Evolutionary conservation across 805 yeast species (phyloP), one percentile per base, ranked within the genome.

Genomic region (Candida peoriensis): DNA sequence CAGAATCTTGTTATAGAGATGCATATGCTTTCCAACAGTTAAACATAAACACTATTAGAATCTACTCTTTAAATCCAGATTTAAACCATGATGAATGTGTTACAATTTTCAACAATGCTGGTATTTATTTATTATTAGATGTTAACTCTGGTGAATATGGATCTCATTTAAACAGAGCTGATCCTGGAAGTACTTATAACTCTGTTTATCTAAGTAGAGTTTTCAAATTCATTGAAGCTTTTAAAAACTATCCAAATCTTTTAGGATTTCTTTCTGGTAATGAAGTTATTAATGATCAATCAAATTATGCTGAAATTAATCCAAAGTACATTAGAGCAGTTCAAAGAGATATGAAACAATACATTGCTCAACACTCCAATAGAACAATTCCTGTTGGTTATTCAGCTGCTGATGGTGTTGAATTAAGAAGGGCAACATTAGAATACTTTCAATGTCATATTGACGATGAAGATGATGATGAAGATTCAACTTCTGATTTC

Each of bases 341-440:
- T 23, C 90, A 86, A 57, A 83, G 97, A 57, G 97, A 89, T 58
- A 78, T 87, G 77, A 89, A 86, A 63, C 76, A 74, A 47, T 89
- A 84, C 64, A 81, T 89, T 43, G 63, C 72, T 20, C 64, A 72
- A 37, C 77, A 81, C 48, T 67, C 80, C 13, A 72, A 82, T 54
- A 76, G 97, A 58, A 61, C 77, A 8, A 81, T 89, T 39, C 96
- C 96, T 5, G 95, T 88, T n/a, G 97, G 97, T 22, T 89, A 89
- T 61, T 82, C 96, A 8, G 96, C 97, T 31, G 96, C 96, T 13
- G 95, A 85, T 50, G 88, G 78, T 42, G 66, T 63, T 35, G 72
- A 70, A 28, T 72, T 84, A 52, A 75, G 95, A 50, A 61, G 74
- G 32, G 81, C 85, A 22, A 77, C 90, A 34, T 84, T 82, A 60